A percentile compares a stretch with the other conserved stretches of the same genome.
Conservation (phyloP, 1,284 basidiomycete species). For the Grifola frondosa region DNA sequence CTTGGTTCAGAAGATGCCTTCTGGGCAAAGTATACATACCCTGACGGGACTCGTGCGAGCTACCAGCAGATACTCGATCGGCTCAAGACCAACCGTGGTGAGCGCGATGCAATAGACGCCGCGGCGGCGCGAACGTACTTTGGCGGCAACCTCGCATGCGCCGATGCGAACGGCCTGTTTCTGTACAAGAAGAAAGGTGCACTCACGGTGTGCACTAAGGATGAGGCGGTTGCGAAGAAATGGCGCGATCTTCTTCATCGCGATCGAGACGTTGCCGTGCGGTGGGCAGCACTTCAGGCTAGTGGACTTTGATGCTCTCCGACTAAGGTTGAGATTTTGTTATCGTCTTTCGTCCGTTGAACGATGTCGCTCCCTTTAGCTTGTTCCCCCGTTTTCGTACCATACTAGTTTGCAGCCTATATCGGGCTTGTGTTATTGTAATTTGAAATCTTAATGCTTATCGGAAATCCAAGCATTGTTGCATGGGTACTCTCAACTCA, state of each 20-base stretch:
- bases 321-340: no score
- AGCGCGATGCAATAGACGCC: constrained; percentile 3
- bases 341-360: no score
- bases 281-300: no score
- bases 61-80: constrained; percentile 10
- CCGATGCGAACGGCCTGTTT: constrained; percentile 10
- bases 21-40: constrained; percentile 14
- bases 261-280: constrained; percentile 6
- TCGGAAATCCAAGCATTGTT: no score
- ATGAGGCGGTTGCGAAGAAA: constrained; percentile 5
- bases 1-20: constrained; percentile 15
- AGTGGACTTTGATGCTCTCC: no score
- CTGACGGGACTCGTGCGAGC: constrained; percentile 1
- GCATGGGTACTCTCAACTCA: no score
- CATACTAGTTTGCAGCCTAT: no score
- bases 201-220: not conserved
- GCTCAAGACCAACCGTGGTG: not conserved
- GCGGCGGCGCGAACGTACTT: constrained; percentile 12
- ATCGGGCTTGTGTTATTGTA: no score
- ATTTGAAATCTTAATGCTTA: no score
- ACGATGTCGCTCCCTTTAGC: no score
- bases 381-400: no score
- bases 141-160: constrained; percentile 4
- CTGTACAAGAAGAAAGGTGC: constrained; percentile 9
- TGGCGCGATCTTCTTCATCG: constrained; percentile 12